A percentile compares a stretch with the other conserved stretches of the same genome.
phyloP scores from a whole-genome alignment of 78 protist species.

The Isochrysis galbana region DNA sequence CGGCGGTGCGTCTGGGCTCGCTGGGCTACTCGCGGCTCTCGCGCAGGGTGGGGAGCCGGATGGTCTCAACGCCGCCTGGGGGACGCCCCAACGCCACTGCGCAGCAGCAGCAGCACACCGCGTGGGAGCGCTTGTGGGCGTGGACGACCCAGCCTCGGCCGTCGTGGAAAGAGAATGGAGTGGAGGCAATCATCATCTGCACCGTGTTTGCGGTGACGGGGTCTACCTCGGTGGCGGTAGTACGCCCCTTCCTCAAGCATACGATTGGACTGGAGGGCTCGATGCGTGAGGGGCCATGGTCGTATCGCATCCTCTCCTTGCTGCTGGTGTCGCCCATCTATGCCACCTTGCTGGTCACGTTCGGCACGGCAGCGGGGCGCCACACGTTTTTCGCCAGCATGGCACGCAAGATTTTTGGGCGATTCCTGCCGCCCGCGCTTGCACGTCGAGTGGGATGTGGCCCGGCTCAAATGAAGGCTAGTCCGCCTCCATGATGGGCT shows the following conservation, averaged over 20 bases:
- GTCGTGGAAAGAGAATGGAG: not conserved
- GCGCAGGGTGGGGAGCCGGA: no score
- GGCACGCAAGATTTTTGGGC: not conserved
- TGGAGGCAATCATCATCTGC: not conserved
- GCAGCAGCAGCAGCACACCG: no score
- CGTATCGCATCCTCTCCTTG: not conserved
- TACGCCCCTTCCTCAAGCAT: slow-evolving; percentile 21
- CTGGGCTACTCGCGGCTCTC: no score
- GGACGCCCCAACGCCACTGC: no score
- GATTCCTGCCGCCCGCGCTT: slow-evolving; percentile 34
- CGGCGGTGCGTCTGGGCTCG: no score
- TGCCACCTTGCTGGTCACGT: not conserved
- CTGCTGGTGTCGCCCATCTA: slow-evolving; percentile 33
- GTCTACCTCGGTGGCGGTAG: slow-evolving; percentile 1
- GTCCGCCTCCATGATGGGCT: no score
- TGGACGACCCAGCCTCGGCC: slow-evolving; percentile 38
- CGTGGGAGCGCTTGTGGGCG: slow-evolving; percentile 6
- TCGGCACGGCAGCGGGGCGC: slow-evolving; percentile 28
- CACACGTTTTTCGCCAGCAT: not conserved
- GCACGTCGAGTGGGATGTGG: no score
- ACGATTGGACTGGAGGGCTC: slow-evolving; percentile 34
- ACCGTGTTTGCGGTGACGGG: slow-evolving; percentile 27
- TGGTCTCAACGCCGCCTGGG: no score
- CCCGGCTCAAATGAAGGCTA: no score
- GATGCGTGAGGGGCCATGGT: slow-evolving; percentile 11